These are phyloP conservation scores for Rhizopogon vulgaris DNA, from an alignment of 768 basidiomycete genomes.

Conservation along the genomic window DNA sequence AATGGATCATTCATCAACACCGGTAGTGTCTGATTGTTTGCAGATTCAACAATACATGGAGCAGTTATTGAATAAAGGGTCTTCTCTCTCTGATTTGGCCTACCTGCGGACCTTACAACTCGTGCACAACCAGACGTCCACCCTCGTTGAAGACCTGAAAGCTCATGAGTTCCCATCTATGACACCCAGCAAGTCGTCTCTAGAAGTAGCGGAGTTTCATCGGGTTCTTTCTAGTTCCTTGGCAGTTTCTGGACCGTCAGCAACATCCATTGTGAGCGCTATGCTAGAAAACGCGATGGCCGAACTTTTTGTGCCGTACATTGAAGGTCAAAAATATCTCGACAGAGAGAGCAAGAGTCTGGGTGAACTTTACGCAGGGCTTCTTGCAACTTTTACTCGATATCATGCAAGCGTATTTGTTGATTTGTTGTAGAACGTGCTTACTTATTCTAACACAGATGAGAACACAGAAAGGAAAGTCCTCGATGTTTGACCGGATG, in stretches of 20 bases:
- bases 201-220: slow-evolving; percentile 57
- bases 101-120: slow-evolving; percentile 89
- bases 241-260: slow-evolving; percentile 36
- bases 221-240: slow-evolving; percentile 39
- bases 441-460: slow-evolving; percentile 30
- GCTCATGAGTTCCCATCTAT: slow-evolving; percentile 76
- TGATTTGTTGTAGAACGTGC: slow-evolving; percentile 1
- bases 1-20: neutral
- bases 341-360: slow-evolving; percentile 87
- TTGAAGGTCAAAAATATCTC: slow-evolving; percentile 85
- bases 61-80: slow-evolving; percentile 70
- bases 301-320: slow-evolving; percentile 91
- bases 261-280: slow-evolving; percentile 55
- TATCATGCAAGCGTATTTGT: slow-evolving; percentile 67
- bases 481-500: slow-evolving; percentile 84
- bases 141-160: slow-evolving; percentile 87
- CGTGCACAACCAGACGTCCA: slow-evolving; percentile 71
- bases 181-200: slow-evolving; percentile 51
- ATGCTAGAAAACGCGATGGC: slow-evolving; percentile 98
- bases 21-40: slow-evolving; percentile 3
- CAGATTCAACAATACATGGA: slow-evolving; percentile 98
- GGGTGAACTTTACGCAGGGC: slow-evolving; percentile 67
- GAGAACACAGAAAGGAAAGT: slow-evolving; percentile 62
- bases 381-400: slow-evolving; percentile 70
- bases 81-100: slow-evolving; percentile 77